A percentile compares a stretch with the other conserved stretches of the same genome.
Evolutionary conservation across 2,329 filamentous ascomycete genomes (phyloP).

Genomic region (Clathrospora elynae): DNA sequence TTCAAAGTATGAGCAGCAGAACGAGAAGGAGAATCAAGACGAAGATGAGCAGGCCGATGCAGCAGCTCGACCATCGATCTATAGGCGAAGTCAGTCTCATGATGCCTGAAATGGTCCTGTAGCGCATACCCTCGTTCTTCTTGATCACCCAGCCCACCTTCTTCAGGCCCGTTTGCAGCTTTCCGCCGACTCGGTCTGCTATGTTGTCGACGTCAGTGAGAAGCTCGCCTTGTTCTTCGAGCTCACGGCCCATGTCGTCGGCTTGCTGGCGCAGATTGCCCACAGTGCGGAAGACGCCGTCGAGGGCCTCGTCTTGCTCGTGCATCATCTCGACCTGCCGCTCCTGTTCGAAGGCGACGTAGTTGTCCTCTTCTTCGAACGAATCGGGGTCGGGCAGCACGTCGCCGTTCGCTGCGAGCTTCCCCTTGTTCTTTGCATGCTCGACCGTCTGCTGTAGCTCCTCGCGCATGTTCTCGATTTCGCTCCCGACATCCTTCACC

Average conservation of each 20-base stretch:
- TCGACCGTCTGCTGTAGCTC: slow-evolving; percentile 70
- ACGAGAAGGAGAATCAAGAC: slow-evolving; percentile 86
- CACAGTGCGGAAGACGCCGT: slow-evolving; percentile 91
- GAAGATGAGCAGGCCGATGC: slow-evolving; percentile 85
- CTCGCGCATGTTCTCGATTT: slow-evolving; percentile 86
- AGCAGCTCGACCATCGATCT: slow-evolving; percentile 82
- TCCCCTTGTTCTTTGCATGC: slow-evolving; percentile 46
- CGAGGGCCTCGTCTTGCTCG: slow-evolving; percentile 91
- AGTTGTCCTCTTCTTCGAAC: slow-evolving; percentile 65
- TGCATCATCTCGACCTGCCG: slow-evolving; percentile 90
- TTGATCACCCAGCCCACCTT: slow-evolving; percentile 83
- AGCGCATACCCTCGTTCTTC: slow-evolving; percentile 77
- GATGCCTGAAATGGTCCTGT: neutral
- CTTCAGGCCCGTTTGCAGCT: slow-evolving; percentile 83
- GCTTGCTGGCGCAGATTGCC: slow-evolving; percentile 89
- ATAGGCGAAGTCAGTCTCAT: slow-evolving; percentile 13
- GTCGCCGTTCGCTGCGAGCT: slow-evolving; percentile 49
- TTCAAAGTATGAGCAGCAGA: slow-evolving; percentile 70
- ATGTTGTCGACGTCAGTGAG: slow-evolving; percentile 82
- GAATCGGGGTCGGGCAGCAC: slow-evolving; percentile 65
- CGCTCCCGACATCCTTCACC: slow-evolving; percentile 85
- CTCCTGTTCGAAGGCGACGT: slow-evolving; percentile 85
- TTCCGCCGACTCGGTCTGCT: slow-evolving; percentile 84
- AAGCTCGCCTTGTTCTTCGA: slow-evolving; percentile 93
- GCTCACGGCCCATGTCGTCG: slow-evolving; percentile 91